Base-by-base conservation (phyloP, 768 basidiomycete species). In the Brasilioporus rufonigricans region DNA sequence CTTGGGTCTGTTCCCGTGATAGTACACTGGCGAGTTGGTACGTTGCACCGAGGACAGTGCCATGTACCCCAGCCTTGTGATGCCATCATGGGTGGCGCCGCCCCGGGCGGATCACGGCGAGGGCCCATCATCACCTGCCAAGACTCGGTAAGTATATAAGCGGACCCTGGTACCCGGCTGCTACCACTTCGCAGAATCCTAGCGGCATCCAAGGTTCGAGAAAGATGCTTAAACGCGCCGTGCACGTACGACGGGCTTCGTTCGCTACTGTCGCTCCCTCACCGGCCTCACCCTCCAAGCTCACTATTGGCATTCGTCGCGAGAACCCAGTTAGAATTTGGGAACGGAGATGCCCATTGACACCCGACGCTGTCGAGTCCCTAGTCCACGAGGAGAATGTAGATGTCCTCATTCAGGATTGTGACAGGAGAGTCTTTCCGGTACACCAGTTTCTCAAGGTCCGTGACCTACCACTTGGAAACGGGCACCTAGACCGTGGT, bases 311-410 rank as follows among this genome's bases (percentile, higher is more conserved):
- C 19, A 77, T 87, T 24, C 75, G 91, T 18, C 82, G 87, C 36
- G 94, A 97, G 68, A 89, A 95, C 65, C 85, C 89, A 0, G 60
- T 71, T 29, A 76, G 94, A 48, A 82, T 91, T 52, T 97, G 93
- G 93, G 94, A 96, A 67, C 79, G 94, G 10, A 80, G 94, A 18
- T 84, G 80, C 29, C 93, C 94, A 3, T 74, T 97, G 43, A 91
- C 89, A 0, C 94, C 94, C 1, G 80, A 81, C 5, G 84, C 81
- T 7, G 86, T 95, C 29, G 69, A 80, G 40, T 70, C 80, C 6
- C 77, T 95, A 9, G 76, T 91, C 5, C 67, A 71, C 10, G 72
- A 76, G 24, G 74, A 81, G 26, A 79, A 80, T 18, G 82, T 87
- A 6, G 69, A 79, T 5, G 90, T 97, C 18, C 76, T 89, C 41